Percentiles rank a stretch among this genome's conserved stretches.
Evolutionary conservation across 1,284 basidiomycete species (phyloP).

Genomic region (Omphalotus olearius): DNA sequence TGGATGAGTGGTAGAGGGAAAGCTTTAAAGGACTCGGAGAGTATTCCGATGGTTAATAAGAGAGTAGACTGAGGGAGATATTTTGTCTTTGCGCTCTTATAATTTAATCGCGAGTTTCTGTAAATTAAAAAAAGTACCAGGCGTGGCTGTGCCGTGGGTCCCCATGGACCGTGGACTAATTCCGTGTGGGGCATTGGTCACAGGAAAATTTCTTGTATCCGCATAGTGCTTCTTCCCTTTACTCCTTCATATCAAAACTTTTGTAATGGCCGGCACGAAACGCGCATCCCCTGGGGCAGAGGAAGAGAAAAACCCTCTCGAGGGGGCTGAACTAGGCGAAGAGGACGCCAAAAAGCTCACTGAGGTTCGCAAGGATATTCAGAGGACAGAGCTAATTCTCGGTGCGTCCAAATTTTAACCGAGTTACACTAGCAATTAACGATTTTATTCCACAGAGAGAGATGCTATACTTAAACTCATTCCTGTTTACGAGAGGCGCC

Average conservation of each 20-base stretch:
- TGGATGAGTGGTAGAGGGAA: slow-evolving; percentile 26
- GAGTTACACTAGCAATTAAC: neutral
- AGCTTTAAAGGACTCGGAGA: slow-evolving; percentile 29
- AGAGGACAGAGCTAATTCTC: slow-evolving; percentile 62
- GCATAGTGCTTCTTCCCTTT: slow-evolving; percentile 8
- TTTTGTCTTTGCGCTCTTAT: too few species aligned
- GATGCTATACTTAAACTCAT: slow-evolving; percentile 50
- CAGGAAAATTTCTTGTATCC: neutral
- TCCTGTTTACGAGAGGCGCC: slow-evolving; percentile 66
- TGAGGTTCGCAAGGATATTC: slow-evolving; percentile 57
- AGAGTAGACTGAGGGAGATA: slow-evolving; percentile 51
- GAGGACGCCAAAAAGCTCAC: slow-evolving; percentile 66
- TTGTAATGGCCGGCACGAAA: slow-evolving; percentile 54
- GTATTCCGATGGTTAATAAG: slow-evolving; percentile 50
- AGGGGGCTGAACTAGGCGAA: slow-evolving; percentile 60
- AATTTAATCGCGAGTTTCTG: too few species aligned
- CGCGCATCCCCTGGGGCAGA: slow-evolving; percentile 72
- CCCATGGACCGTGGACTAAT: neutral
- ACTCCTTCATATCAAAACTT: slow-evolving; percentile 17
- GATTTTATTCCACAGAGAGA: slow-evolving; percentile 44
- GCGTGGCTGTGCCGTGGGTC: too few species aligned
- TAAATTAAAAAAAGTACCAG: too few species aligned
- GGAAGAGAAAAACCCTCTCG: slow-evolving; percentile 61
- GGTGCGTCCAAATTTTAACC: slow-evolving; percentile 41
- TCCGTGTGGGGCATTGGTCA: neutral